Evolutionary conservation across 2,329 filamentous ascomycete species (phyloP), one percentile per base, ranked within the genome.

Genomic region (Nannizzia gypsea): DNA sequence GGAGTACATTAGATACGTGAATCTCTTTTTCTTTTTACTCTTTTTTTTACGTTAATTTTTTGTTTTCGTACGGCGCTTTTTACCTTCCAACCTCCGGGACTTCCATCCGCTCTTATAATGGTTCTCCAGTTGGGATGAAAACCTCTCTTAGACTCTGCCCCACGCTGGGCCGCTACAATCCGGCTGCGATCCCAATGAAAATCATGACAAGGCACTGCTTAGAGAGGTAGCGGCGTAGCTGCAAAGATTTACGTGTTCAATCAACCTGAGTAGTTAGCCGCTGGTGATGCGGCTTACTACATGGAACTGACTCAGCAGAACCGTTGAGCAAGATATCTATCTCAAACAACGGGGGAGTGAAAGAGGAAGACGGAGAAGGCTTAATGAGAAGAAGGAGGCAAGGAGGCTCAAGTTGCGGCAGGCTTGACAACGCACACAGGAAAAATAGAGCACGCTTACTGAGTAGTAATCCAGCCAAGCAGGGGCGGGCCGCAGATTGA

Each of bases 81-180:
- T 9, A 22, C 17, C 48, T n/a, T 54, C 26, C 24, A 54, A 31
- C 48, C 48, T 54, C 48, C 48, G 48, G 48, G 17, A 6, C 24
- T 54, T 54, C 48, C 48, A 31, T 15, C 28, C 48, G 26, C 24
- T 54, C 9, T 26, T 15, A 11, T 13, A 28, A 54, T 24, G 28
- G 15, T 26, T 20, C 15, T 54, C 26, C 26, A 34, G 48, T 54
- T 34, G 26, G 17, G 26, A 54, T 54, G 31, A 26, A 54, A 54
- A 54, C 24, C 26, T 54, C 48, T 54, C 48, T 34, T n/a, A 34
- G 20, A 54, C 48, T 48, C 9, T 34, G 44, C 48, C 48, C 48
- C 48, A 54, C 48, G 48, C 48, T 54, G 48, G 28, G 28, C 48
- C 48, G 48, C 48, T 54, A 31, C 48, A 54, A 31, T 54, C 48